Conservation (phyloP, 106 monocot species). For the Dendrobium nobile region DNA sequence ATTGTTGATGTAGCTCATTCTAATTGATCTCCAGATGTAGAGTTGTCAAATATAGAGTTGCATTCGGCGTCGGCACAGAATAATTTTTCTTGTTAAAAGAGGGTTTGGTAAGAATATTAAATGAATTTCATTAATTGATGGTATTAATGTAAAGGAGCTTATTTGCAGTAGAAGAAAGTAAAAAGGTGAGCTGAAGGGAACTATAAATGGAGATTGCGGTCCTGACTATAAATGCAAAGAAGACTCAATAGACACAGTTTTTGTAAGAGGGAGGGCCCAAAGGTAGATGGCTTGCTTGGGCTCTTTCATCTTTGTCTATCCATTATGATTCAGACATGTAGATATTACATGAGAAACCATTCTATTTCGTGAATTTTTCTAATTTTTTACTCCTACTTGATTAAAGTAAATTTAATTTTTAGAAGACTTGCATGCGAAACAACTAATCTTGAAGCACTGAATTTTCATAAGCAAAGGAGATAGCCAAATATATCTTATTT, state of each 20-base stretch:
- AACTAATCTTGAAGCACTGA: no score
- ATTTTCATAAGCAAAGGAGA: no score
- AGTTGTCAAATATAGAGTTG: no score
- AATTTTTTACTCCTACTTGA: not conserved
- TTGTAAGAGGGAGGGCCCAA: not conserved
- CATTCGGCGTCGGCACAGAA: no score
- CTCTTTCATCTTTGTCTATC: not conserved
- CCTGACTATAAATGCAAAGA: constrained; percentile 3
- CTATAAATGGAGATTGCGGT: not conserved
- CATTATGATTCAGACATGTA: not conserved
- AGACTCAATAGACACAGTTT: not conserved
- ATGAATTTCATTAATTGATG: not conserved
- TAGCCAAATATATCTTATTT: no score
- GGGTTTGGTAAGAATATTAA: not conserved
- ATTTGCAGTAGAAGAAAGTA: not conserved
- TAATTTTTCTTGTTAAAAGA: not conserved
- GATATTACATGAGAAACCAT: no score
- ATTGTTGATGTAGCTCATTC: no score
- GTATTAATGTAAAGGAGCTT: not conserved
- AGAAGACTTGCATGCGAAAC: no score
- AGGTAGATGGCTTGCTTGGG: not conserved
- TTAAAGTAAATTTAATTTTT: not conserved
- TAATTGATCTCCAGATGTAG: no score
- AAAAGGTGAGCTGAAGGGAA: not conserved
- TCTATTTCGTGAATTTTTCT: not conserved